phyloP scores from a whole-genome alignment of 805 yeast genomes.

The Candida chilensis region DNA sequence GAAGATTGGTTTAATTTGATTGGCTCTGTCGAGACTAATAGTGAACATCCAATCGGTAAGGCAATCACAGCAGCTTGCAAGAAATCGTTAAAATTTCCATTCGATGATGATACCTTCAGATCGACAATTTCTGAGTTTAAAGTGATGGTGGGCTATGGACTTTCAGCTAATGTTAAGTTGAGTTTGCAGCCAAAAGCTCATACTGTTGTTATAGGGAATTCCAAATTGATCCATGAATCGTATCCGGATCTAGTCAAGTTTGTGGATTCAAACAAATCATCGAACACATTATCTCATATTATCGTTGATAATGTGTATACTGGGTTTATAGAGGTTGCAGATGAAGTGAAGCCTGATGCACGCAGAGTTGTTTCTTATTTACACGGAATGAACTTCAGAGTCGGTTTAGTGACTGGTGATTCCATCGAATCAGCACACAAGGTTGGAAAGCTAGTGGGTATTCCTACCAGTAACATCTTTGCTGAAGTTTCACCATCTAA shows the following conservation, averaged over 20 bases:
- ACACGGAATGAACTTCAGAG: conserved; percentile 38
- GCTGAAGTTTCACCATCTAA: conserved; percentile 72
- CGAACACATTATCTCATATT: conserved; percentile 44
- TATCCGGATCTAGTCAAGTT: too few species aligned
- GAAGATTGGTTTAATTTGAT: conserved; percentile 42
- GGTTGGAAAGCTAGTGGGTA: conserved; percentile 62
- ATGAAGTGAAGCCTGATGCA: conserved; percentile 61
- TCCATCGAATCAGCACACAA: conserved; percentile 47
- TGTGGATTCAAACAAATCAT: too few species aligned
- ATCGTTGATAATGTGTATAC: conserved; percentile 45
- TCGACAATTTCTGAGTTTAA: conserved; percentile 21
- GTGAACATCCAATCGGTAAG: conserved; percentile 85
- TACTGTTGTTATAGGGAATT: conserved; percentile 46
- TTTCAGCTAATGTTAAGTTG: conserved; percentile 26
- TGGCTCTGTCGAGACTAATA: conserved; percentile 52
- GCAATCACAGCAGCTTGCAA: conserved; percentile 43
- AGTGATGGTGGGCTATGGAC: conserved; percentile 35
- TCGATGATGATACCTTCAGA: conserved; percentile 21
- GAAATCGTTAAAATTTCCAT: conserved; percentile 13
- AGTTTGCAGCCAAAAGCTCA: conserved; percentile 8
- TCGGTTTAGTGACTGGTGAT: conserved; percentile 93
- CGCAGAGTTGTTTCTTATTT: conserved; percentile 49
- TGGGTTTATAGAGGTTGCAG: conserved; percentile 64
- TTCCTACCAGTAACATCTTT: conserved; percentile 54
- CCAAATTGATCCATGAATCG: conserved; percentile 21